Evolutionary conservation across 352 stramenopile genomes (phyloP).

Genomic region (Sclerospora graminicola): DNA sequence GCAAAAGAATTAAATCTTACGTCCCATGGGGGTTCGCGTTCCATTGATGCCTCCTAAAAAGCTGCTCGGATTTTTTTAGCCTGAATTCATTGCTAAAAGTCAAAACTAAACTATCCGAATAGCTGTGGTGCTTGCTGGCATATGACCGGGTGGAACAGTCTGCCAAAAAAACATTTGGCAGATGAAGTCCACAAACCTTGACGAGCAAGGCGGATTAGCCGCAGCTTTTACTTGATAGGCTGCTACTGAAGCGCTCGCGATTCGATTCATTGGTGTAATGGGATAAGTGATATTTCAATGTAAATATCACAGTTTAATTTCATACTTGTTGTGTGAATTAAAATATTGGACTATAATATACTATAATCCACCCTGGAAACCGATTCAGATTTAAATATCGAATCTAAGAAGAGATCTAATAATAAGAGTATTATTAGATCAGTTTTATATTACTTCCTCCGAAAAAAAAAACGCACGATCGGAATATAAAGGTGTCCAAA

Average conservation of each 20-base stretch:
- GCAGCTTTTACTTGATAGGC: conserved; percentile 58
- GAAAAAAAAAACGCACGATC: no score
- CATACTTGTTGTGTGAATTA: no score
- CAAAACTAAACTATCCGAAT: conserved; percentile 62
- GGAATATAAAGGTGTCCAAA: no score
- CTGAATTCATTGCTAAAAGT: conserved; percentile 67
- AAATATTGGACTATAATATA: no score
- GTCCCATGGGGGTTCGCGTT: conserved; percentile 52
- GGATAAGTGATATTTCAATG: no score
- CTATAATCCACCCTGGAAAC: no score
- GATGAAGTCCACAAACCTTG: conserved; percentile 68
- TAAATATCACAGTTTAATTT: no score
- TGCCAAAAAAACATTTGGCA: conserved; percentile 61
- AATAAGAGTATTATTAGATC: no score
- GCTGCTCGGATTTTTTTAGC: conserved; percentile 70
- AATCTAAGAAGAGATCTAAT: no score
- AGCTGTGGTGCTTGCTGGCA: conserved; percentile 49
- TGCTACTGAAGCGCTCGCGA: conserved; percentile 48
- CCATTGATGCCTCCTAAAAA: conserved; percentile 77
- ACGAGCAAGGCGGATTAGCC: conserved; percentile 76
- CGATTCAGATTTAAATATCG: no score
- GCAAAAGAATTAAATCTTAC: conserved; percentile 66
- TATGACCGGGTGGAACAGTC: conserved; percentile 69
- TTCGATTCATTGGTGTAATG: no score
- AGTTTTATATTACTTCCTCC: no score